Base-by-base conservation (phyloP, 495 filamentous ascomycete genomes). In the Podospora comata region DNA sequence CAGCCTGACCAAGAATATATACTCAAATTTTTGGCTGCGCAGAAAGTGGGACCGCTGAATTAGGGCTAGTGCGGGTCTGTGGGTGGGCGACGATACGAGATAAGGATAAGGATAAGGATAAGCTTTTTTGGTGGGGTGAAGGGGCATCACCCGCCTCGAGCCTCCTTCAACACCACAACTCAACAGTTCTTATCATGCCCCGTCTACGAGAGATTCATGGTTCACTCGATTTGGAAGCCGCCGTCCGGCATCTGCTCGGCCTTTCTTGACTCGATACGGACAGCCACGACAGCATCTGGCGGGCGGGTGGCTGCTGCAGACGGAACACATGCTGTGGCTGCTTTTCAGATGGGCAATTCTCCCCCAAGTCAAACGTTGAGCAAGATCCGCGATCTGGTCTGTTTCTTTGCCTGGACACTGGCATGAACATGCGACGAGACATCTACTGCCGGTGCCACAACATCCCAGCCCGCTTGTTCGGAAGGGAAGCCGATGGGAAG, bases 31-130 rank as follows among this genome's bases (percentile, higher is more conserved):
- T 44, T 54, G 55, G 32, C 6, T n/a, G 3, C 16, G 39, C 28
- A 30, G 65, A 48, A 44, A 60, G 30, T 67, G 60, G 65, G 65
- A 57, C 60, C 27, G 56, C 18, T 44, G 26, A 54, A 16, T 27
- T n/a, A 55, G 20, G 44, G 27, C 32, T 61, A 58, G 64, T 2
- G 54, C 48, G 54, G 64, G 64, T 48, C 39, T 16, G 39, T 16
- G 39, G 39, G 30, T 7, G 4, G 30, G 30, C 30, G 30, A 32
- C 30, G 30, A 32, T 32, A 32, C 30, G 30, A 32, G 30, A 48
- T 48, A 48, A 48, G 39, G 39, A 48, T 48, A 48, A 48, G 39
- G 39, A 48, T 48, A 48, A 48, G 11, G 34, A 39, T 39, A 39
- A 39, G 34, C 34, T 39, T 39, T 13, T 48, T 32, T 32, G 30